These are phyloP conservation scores for Alternaria gansuensis DNA, from an alignment of 2,329 filamentous ascomycete species.

Conservation along the genomic window DNA sequence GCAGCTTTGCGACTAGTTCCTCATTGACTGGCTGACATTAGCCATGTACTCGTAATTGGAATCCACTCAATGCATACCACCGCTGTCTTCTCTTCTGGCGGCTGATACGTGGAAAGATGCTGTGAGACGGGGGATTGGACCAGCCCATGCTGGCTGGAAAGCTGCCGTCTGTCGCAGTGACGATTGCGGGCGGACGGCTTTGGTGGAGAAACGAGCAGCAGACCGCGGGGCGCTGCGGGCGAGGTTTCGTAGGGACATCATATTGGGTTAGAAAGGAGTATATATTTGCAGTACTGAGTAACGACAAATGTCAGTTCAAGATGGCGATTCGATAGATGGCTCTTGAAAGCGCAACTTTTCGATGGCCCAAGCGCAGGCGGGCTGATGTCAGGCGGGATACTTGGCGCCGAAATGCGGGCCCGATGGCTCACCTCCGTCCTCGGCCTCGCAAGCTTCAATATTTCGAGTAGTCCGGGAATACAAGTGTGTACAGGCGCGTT, in stretches of 20 bases:
- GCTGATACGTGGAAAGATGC: conserved; percentile 57
- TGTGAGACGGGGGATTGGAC: conserved; percentile 44
- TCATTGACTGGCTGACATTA: conserved; percentile 62
- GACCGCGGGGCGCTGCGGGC: conserved; percentile 58
- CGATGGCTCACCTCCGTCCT: conserved; percentile 17
- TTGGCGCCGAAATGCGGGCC: conserved; percentile 21
- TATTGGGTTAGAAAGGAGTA: conserved; percentile 32
- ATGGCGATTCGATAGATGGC: conserved; percentile 21
- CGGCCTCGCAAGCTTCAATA: not conserved
- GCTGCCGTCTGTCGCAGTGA: conserved; percentile 48
- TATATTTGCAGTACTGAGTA: conserved; percentile 15
- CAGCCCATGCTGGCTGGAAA: conserved; percentile 48
- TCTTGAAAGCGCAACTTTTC: conserved; percentile 35
- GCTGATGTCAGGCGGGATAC: conserved; percentile 31
- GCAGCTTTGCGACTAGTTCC: conserved; percentile 86
- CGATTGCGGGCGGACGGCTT: conserved; percentile 49
- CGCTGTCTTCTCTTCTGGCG: conserved; percentile 48
- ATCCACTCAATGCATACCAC: conserved; percentile 23
- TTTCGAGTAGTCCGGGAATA: not conserved
- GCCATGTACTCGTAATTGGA: not conserved
- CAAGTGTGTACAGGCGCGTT: not conserved
- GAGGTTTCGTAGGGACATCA: conserved; percentile 58
- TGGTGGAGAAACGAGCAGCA: conserved; percentile 53
- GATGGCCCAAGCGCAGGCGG: conserved; percentile 25
- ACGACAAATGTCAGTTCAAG: conserved; percentile 1